Percentiles rank a stretch among this genome's conserved stretches.
Evolutionary conservation across 1,139 yeast species (phyloP).

Genomic region (Zygosaccharomyces sapae): DNA sequence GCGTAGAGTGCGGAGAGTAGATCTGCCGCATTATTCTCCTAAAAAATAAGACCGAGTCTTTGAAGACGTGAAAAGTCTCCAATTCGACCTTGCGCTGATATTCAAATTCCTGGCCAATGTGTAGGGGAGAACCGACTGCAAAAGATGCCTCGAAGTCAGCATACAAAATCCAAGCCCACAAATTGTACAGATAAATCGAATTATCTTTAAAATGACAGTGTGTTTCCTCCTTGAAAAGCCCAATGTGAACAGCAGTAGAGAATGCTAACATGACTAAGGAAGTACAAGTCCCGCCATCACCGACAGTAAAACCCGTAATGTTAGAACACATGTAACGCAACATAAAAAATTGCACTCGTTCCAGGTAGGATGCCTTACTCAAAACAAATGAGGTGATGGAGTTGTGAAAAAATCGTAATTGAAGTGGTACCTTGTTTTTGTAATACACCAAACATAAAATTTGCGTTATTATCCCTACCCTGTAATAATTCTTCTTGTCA

Average conservation of each 20-base stretch:
- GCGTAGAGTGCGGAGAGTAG: slow-evolving; percentile 6
- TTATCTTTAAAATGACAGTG: slow-evolving; percentile 7
- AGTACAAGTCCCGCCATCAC: slow-evolving; percentile 5
- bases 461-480: slow-evolving; percentile 13
- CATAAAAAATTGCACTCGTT: slow-evolving; percentile 16
- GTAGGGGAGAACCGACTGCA: slow-evolving; percentile 16
- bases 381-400: slow-evolving; percentile 14
- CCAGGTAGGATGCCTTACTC: slow-evolving; percentile 14
- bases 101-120: slow-evolving; percentile 9
- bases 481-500: slow-evolving; percentile 13
- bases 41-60: slow-evolving; percentile 7
- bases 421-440: slow-evolving; percentile 8
- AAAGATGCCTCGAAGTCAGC: slow-evolving; percentile 18
- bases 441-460: slow-evolving; percentile 8
- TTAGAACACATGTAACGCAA: slow-evolving; percentile 13
- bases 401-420: slow-evolving; percentile 14
- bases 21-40: slow-evolving; percentile 8
- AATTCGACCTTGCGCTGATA: not conserved
- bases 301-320: slow-evolving; percentile 11
- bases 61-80: slow-evolving; percentile 6
- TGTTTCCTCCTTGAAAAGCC: slow-evolving; percentile 11
- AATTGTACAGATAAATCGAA: slow-evolving; percentile 12
- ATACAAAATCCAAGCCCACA: slow-evolving; percentile 22
- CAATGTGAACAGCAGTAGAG: slow-evolving; percentile 15
- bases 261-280: slow-evolving; percentile 2